phyloP scores from a whole-genome alignment of 306 rosid genomes.

The Prunus mongolica region DNA sequence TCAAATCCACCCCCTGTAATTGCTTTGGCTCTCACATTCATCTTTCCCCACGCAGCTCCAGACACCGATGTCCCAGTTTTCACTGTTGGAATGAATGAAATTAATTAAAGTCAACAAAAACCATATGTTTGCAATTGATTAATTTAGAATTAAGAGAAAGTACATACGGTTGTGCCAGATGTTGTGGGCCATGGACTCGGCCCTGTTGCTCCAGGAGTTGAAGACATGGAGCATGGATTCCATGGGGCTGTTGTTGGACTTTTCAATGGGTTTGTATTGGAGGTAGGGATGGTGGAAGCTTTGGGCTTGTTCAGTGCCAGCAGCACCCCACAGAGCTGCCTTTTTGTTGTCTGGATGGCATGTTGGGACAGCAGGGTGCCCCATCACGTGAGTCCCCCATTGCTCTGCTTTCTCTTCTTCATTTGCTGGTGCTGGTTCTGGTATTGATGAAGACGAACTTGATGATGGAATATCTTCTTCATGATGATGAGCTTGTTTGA shows the following conservation, averaged over 20 bases:
- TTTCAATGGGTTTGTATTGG: constrained; percentile 36
- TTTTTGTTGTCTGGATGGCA: constrained; percentile 49
- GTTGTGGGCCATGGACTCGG: constrained; percentile 51
- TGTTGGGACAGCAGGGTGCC: constrained; percentile 43
- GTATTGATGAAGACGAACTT: constrained; percentile 1
- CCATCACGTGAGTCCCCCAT: constrained; percentile 61
- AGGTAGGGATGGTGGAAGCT: constrained; percentile 43
- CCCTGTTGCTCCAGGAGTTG: constrained; percentile 51
- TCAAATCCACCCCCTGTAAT: constrained; percentile 54
- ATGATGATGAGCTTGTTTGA: background rate
- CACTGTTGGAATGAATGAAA: constrained; percentile 23
- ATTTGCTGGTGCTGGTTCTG: background rate
- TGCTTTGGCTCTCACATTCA: constrained; percentile 50
- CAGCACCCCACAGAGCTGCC: constrained; percentile 47
- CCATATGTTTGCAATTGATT: background rate
- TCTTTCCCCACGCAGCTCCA: constrained; percentile 48
- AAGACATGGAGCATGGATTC: constrained; percentile 38
- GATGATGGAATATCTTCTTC: constrained; percentile 4
- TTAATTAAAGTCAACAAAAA: background rate
- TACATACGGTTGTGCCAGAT: constrained; percentile 54
- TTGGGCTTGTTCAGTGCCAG: constrained; percentile 19
- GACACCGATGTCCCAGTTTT: constrained; percentile 45
- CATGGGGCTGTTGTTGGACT: constrained; percentile 18
- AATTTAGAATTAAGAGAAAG: background rate
- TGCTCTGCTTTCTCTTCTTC: constrained; percentile 25